Percentiles rank a stretch among this genome's conserved stretches.
phyloP scores from a whole-genome alignment of 495 filamentous ascomycete genomes.

The Daldinia loculata region DNA sequence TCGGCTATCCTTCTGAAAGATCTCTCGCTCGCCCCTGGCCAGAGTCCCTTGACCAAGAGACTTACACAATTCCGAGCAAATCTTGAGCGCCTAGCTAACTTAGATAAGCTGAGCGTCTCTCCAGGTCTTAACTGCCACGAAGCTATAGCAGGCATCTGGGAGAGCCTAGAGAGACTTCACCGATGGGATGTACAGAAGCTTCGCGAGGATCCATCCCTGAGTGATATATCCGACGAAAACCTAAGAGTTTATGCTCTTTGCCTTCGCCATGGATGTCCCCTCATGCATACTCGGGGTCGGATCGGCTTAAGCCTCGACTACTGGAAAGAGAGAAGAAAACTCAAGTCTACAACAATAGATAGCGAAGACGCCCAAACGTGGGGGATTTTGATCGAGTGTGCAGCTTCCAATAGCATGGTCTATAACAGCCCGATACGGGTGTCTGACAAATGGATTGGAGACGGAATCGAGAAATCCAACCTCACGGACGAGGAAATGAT shows the following conservation, averaged over 20 bases:
- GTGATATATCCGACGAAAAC: conserved; percentile 59
- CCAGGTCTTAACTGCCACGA: conserved; percentile 86
- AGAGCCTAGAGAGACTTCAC: conserved; percentile 69
- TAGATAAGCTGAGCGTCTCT: conserved; percentile 79
- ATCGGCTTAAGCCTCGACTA: conserved; percentile 86
- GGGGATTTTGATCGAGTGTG: conserved; percentile 71
- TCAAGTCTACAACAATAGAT: conserved; percentile 49
- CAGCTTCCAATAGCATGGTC: conserved; percentile 55
- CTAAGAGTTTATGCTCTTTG: conserved; percentile 66
- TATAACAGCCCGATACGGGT: conserved; percentile 68
- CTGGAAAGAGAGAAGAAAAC: conserved; percentile 73
- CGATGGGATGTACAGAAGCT: conserved; percentile 72
- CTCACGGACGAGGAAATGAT: conserved; percentile 54
- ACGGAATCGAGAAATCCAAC: conserved; percentile 61
- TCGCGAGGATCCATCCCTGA: conserved; percentile 58
- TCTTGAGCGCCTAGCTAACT: conserved; percentile 75
- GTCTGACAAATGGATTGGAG: conserved; percentile 72
- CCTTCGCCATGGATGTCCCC: conserved; percentile 75
- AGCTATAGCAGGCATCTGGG: conserved; percentile 82
- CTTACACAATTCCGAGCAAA: conserved; percentile 80
- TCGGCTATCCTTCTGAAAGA: conserved; percentile 64
- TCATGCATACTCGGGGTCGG: conserved; percentile 75
- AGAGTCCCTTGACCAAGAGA: conserved; percentile 65
- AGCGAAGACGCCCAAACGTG: conserved; percentile 57
- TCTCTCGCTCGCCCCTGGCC: conserved; percentile 54